Percentiles rank a stretch among this genome's conserved stretches.
phyloP scores from a whole-genome alignment of 352 stramenopile genomes.

The Pythium folliculosum region DNA sequence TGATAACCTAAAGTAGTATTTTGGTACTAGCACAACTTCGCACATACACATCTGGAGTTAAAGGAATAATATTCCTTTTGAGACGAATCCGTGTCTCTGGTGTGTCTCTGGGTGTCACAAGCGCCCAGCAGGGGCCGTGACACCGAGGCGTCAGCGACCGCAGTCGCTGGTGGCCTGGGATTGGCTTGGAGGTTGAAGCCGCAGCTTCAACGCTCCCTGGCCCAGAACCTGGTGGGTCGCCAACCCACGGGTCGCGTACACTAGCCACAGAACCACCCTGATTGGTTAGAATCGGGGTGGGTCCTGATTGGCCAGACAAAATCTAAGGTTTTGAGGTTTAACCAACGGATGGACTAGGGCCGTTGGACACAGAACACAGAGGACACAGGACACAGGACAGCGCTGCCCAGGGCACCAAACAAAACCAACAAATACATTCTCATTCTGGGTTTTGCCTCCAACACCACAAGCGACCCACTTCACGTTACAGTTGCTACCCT shows the following conservation, averaged over 20 bases:
- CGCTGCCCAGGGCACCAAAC: not conserved
- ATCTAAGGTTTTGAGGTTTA: slow-evolving; percentile 4
- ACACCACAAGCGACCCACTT: too few relatives aligned
- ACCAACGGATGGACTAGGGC: not conserved
- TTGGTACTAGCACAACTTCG: too few relatives aligned
- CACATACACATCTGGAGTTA: too few relatives aligned
- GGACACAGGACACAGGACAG: slow-evolving; percentile 6
- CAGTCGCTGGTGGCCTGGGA: too few relatives aligned
- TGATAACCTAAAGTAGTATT: too few relatives aligned
- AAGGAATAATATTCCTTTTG: not conserved
- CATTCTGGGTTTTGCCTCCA: too few relatives aligned
- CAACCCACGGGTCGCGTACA: not conserved
- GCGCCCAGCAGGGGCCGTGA: not conserved
- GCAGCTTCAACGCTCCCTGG: not conserved
- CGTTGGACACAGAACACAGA: slow-evolving; percentile 1
- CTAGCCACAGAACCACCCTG: not conserved
- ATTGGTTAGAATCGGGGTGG: slow-evolving; percentile 7
- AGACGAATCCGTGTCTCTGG: not conserved
- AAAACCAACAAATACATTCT: too few relatives aligned
- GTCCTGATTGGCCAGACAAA: not conserved
- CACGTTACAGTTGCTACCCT: too few relatives aligned
- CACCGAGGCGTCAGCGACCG: too few relatives aligned
- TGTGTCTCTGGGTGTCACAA: not conserved
- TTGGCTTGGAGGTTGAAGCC: not conserved
- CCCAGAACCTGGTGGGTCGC: too few relatives aligned